Evolutionary conservation across 371 early-diverging fungal genomes (phyloP).

Genomic region (Nematocida ausubeli): DNA sequence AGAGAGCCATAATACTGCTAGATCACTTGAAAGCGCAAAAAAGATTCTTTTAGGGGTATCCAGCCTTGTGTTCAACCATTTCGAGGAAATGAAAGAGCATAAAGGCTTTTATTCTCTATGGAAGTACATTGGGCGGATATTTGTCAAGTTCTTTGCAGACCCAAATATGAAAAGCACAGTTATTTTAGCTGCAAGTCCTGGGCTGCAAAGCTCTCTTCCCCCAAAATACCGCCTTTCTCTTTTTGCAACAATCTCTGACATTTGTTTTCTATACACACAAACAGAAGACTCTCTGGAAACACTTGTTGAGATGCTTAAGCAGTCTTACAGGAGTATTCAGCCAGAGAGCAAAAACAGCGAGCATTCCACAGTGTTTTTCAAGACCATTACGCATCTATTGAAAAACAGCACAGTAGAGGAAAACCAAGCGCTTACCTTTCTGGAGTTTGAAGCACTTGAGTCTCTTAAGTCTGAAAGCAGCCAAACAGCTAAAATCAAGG

Average conservation of each 20-base stretch:
- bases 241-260: conserved; percentile 21
- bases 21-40: conserved; percentile 36
- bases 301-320: conserved; percentile 32
- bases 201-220: not conserved
- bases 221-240: not conserved
- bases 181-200: not conserved
- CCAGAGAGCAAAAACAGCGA: not conserved
- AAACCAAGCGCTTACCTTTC: not conserved
- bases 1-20: not conserved
- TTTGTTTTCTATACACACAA: conserved; percentile 19
- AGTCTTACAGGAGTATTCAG: not conserved
- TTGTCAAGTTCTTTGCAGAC: conserved; percentile 32
- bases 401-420: conserved; percentile 4
- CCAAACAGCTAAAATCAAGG: not conserved
- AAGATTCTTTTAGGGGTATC: conserved; percentile 31
- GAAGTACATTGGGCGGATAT: not conserved
- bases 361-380: not conserved
- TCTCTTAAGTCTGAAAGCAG: not conserved
- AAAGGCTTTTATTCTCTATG: conserved; percentile 35
- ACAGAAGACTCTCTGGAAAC: not conserved
- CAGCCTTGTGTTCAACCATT: conserved; percentile 14
- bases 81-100: conserved; percentile 25
- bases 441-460: conserved; percentile 39
- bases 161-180: conserved; percentile 29
- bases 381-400: not conserved